These are phyloP conservation scores for Scutellaria minor DNA, from an alignment of 257 asterid species.

Conservation along the genomic window DNA sequence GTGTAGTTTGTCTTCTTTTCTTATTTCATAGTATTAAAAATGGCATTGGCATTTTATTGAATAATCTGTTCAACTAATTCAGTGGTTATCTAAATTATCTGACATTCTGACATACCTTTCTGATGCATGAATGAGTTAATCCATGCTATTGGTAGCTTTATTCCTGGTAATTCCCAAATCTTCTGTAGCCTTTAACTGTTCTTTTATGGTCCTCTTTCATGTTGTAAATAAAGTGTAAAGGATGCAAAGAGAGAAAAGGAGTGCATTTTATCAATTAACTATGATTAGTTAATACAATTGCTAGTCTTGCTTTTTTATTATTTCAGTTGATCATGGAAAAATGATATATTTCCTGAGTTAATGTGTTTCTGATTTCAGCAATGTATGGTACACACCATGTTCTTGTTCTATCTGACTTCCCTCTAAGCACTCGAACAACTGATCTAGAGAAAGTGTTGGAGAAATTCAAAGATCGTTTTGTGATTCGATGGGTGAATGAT, in stretches of 20 bases:
- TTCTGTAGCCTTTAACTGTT: not conserved
- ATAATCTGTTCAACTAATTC: not conserved
- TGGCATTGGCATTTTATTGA: not conserved
- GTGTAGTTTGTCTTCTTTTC: not conserved
- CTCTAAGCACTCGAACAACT: slow-evolving; percentile 67
- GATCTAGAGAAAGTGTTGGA: slow-evolving; percentile 77
- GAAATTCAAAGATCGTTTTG: slow-evolving; percentile 71
- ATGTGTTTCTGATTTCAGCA: slow-evolving; percentile 44
- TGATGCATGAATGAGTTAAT: not conserved
- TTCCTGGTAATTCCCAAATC: not conserved
- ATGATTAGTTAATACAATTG: slow-evolving; percentile 18
- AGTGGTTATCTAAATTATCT: not conserved
- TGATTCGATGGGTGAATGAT: slow-evolving; percentile 92
- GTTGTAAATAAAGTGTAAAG: not conserved
- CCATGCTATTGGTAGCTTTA: not conserved
- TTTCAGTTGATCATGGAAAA: slow-evolving; percentile 37
- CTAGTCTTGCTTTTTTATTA: not conserved
- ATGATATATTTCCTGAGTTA: slow-evolving; percentile 17
- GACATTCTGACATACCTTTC: not conserved
- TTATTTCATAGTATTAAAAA: not conserved
- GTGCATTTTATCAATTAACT: slow-evolving; percentile 17
- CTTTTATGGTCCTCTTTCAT: not conserved
- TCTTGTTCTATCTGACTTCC: slow-evolving; percentile 76
- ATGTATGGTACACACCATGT: slow-evolving; percentile 70
- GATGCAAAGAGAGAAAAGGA: not conserved